Base-by-base conservation (phyloP, 371 early-diverging fungal species). In the Parasitella parasitica region DNA sequence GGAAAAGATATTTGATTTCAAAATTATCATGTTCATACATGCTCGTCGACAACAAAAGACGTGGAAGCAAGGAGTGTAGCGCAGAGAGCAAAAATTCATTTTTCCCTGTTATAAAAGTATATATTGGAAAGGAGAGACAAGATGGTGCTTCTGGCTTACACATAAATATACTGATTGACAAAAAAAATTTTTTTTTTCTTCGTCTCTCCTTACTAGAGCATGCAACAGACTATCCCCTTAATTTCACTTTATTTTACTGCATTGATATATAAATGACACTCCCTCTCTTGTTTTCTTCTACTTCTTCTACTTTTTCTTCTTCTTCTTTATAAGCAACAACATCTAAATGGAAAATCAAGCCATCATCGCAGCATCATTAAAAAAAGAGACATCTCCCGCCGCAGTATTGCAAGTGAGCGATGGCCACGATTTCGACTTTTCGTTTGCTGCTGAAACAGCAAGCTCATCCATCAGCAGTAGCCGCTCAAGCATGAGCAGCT, bases 401-500 rank as follows among this genome's bases (percentile, higher is more conserved):
- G 62, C 62, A 7, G 46, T 62, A 1, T 28, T 55, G 5, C 27
- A 48, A 48, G 62, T 62, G 1, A 32, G 55, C 8, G 48, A 54
- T 24, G 48, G 34, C 3, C 32, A 58, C 24, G 58, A 58, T 15
- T 9, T 48, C 6, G 49, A 61, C 5, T 56, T 38, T 56, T 43
- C 46, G n/a, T n/a, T n/a, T n/a, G 27, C 61, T 5, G 15, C 37
- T 4, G 36, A 32, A 6, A 28, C 56, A 12, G 22, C 35, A n/a
- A 53, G 36, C n/a, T 26, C 54, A 13, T 57, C 57, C 20, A 18
- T 15, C 4, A 43, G 20, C 4, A 59, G 60, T 18, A 15, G 38
- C 13, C 46, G 66, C 8, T 56, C 66, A 22, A 66, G 61, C 50
- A 26, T 61, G n/a, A 66, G 61, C 43, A 66, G 61, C 8, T 20